A percentile compares a stretch with the other conserved stretches of the same genome.
Evolutionary conservation across 108 stramenopile genomes (phyloP).

Genomic region (Skeletonema costatum): DNA sequence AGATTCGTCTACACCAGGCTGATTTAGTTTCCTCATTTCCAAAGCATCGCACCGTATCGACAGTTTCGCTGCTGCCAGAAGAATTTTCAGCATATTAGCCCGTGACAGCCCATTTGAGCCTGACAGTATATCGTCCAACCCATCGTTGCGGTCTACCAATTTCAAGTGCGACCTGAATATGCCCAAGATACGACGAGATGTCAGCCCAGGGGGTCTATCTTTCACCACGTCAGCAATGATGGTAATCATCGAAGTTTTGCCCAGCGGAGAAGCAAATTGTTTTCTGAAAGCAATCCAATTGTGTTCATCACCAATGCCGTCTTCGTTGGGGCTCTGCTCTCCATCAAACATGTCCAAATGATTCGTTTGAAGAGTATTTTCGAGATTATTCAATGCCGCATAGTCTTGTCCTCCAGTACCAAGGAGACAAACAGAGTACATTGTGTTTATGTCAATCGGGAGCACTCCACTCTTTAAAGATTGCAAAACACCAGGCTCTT

Average conservation of each 20-base stretch:
- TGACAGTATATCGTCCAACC: constrained; percentile 27
- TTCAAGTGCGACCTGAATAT: constrained; percentile 29
- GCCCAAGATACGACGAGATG: constrained; percentile 20
- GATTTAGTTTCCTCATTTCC: constrained; percentile 24
- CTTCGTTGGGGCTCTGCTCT: constrained; percentile 5
- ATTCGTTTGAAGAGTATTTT: constrained; percentile 50
- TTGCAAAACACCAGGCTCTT: constrained; percentile 43
- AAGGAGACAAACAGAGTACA: constrained; percentile 62
- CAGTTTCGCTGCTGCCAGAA: constrained; percentile 22
- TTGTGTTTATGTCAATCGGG: constrained; percentile 65
- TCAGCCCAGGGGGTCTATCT: constrained; percentile 32
- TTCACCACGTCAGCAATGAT: constrained; percentile 65
- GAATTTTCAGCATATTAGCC: constrained; percentile 20
- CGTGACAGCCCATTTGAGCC: constrained; percentile 1
- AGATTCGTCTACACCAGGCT: constrained; percentile 26
- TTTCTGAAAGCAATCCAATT: constrained; percentile 56
- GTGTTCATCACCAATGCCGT: constrained; percentile 27
- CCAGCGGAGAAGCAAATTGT: constrained; percentile 52
- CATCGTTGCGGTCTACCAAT: constrained; percentile 24
- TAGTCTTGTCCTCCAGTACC: constrained; percentile 70
- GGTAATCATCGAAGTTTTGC: constrained; percentile 53
- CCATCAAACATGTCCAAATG: constrained; percentile 16
- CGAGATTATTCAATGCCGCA: constrained; percentile 65
- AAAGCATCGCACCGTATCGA: constrained; percentile 6
- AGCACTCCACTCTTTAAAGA: constrained; percentile 60